Percentiles rank a stretch among this genome's conserved stretches.
Conservation (phyloP, 495 filamentous ascomycete species). For the Daldinia vernicosa region DNA sequence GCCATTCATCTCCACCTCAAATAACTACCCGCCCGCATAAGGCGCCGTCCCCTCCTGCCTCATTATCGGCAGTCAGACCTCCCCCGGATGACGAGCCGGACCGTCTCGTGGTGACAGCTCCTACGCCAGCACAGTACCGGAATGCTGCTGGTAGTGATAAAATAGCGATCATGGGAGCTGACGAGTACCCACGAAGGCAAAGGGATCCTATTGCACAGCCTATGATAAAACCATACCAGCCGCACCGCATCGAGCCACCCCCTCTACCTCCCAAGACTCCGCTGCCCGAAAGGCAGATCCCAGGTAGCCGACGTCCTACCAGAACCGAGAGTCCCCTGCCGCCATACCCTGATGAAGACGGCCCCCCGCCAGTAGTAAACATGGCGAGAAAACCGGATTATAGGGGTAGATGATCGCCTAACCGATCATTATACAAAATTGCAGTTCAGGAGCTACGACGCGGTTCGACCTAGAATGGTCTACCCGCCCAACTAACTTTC, state of each 20-base stretch:
- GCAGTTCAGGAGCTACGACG: background rate
- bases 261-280: slow-evolving; percentile 89
- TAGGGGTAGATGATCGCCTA: slow-evolving; percentile 56
- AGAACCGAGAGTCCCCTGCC: slow-evolving; percentile 51
- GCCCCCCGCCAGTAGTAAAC: slow-evolving; percentile 82
- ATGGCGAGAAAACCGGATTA: slow-evolving; percentile 87
- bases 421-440: background rate
- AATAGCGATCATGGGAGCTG: slow-evolving; percentile 65
- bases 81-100: slow-evolving; percentile 56
- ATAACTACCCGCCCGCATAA: slow-evolving; percentile 45
- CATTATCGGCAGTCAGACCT: slow-evolving; percentile 28
- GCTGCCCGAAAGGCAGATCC: slow-evolving; percentile 59
- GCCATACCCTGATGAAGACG: slow-evolving; percentile 88
- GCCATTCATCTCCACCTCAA: slow-evolving; percentile 48
- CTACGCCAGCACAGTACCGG: slow-evolving; percentile 63
- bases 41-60: slow-evolving; percentile 46
- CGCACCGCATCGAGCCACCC: slow-evolving; percentile 66
- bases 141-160: slow-evolving; percentile 63
- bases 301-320: slow-evolving; percentile 36
- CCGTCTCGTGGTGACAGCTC: slow-evolving; percentile 58
- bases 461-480: background rate
- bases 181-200: slow-evolving; percentile 64
- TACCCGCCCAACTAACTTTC: background rate
- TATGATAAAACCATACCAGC: slow-evolving; percentile 56
- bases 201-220: slow-evolving; percentile 43